Base-by-base conservation (phyloP, 495 filamentous ascomycete genomes). In the Aspergillus cavernicola region DNA sequence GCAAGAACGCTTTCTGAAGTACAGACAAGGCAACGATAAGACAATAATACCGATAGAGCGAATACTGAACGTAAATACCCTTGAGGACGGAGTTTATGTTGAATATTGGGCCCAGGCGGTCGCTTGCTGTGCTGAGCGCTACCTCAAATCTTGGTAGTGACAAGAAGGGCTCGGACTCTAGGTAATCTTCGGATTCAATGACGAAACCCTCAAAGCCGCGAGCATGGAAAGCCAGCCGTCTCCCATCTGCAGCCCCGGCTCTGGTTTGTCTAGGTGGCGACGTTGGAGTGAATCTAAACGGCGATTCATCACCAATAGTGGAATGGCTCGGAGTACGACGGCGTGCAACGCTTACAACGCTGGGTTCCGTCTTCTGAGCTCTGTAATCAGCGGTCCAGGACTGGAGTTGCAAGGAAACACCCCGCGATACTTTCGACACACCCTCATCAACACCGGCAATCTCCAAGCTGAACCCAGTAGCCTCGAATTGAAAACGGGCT, bases 11-110 rank as follows among this genome's bases (percentile, higher is more conserved):
- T 52, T 85, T 83, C 47, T 79, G 78, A 11, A 98, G 67, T 8
- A 95, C 87, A 52, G 83, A 85, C 18, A 78, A 67, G 23, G 95
- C 95, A 41, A 97, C 80, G 10, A 86, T 87, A 23, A 92, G 75
- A n/a, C 90, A 85, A 62, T 96, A 97, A 62, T 95, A 92, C 5
- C 92, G 85, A 65, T 95, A 97, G 1, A 99, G 78, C 4, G 95
- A 97, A 62, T 97, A 97, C 28, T 95, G 86, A 4, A 95, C 57
- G 52, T 86, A 83, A 2, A 99, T 62, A 7, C 85, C 87, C 62
- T 85, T 87, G 24, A 92, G 75, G 36, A 87, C 77, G 1, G 91
- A 88, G 61, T 91, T 89, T 43, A 97, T 74, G 61, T 97, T 89
- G 61, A 97, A 84, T 11, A 96, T 74, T 0, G 89, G 88, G 4